Base-by-base conservation (phyloP, 202 grass and related monocot species). In the Eragrostis tef region DNA sequence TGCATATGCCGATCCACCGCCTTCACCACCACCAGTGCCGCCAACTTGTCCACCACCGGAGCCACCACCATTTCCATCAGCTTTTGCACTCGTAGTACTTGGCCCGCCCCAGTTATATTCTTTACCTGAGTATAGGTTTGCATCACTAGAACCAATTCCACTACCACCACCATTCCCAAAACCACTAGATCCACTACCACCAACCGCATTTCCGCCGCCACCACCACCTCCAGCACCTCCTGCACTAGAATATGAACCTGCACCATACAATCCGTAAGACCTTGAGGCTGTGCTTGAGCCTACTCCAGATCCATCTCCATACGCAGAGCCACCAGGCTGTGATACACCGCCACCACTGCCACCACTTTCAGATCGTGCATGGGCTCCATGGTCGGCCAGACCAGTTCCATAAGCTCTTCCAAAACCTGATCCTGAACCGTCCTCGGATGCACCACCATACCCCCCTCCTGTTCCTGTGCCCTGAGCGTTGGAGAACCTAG, bases 31-130 rank as follows among this genome's bases (percentile, higher is more conserved):
- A 47, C 67, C 67, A 2, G 43, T 70, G 6, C 67, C 67, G 6
- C 67, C 67, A 25, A 25, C 67, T 25, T 70, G 10, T 26, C 67
- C 67, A 26, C 67, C 67, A 15, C 67, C 67, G 0, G 11, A 6
- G 11, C 67, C 67, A 70, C 43, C 67, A 25, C 67, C 67, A 47
- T 70, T 70, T 47, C 67, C 67, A 47, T 44, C 43, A 7, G 67
- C 67, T 15, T 47, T 47, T 14, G 43, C 43, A 15, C 13, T 26
- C 47, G 44, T 45, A 25, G 4, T 7, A 14, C 43, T 24, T 14
- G 67, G 67, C 0, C 67, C 67, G 0, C 67, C 42, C 67, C 67
- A 70, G 8, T 39, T 39, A 39, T 39, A 39, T 39, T 39, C 34
- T 39, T 39, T 39, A 39, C 67, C 67, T 14, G n/a, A 22, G 5